A percentile compares a stretch with the other conserved stretches of the same genome.
These are phyloP conservation scores for Curvularia lunata DNA, from an alignment of 2,329 filamentous ascomycete species.

Conservation along the genomic window DNA sequence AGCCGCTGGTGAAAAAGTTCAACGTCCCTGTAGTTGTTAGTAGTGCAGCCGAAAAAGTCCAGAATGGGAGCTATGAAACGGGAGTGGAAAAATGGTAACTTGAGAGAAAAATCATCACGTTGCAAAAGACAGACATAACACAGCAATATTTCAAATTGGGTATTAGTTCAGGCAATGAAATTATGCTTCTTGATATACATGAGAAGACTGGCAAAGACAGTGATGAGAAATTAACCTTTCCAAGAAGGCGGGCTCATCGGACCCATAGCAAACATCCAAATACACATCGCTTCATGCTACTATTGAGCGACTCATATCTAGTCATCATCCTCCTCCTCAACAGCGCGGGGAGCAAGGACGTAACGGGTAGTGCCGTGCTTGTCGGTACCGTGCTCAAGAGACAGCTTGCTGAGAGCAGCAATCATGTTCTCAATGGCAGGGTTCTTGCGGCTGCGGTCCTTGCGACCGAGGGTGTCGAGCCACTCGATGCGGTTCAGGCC, in stretches of 20 bases:
- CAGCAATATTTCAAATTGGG: constrained; percentile 1
- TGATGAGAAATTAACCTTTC: constrained; percentile 38
- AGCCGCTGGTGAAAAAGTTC: neutral
- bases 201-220: constrained; percentile 36
- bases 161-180: constrained; percentile 38
- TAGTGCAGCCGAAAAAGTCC: neutral
- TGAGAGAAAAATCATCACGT: neutral
- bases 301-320: constrained; percentile 33
- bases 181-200: constrained; percentile 42
- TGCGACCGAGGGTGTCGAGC: constrained; percentile 68
- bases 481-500: constrained; percentile 64
- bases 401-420: constrained; percentile 68
- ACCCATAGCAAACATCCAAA: constrained; percentile 36
- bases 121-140: neutral
- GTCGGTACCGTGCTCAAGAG: constrained; percentile 64
- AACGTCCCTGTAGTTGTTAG: neutral
- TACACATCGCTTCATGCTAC: constrained; percentile 31
- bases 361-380: constrained; percentile 55
- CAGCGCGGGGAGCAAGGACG: constrained; percentile 53
- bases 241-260: constrained; percentile 33
- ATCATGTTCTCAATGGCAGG: constrained; percentile 71
- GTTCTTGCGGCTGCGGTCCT: constrained; percentile 66
- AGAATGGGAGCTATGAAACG: neutral
- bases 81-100: no score
- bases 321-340: constrained; percentile 59